Base-by-base conservation (phyloP, 208 protist species). In the Trypanosoma scelopori region DNA sequence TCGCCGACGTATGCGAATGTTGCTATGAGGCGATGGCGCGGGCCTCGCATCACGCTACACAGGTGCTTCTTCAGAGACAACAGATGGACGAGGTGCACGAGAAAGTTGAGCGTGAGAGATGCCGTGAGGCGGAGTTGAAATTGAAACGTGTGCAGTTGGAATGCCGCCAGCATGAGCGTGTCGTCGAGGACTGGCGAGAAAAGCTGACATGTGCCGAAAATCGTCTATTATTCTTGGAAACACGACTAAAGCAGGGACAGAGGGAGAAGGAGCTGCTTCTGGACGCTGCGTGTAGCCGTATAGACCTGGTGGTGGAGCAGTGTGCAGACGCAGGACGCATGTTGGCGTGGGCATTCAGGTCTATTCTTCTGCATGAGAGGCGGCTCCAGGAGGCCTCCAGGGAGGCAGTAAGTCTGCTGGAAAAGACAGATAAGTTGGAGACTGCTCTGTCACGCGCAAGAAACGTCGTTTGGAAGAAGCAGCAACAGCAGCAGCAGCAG, bases 301-400 rank as follows among this genome's bases (percentile, higher is more conserved):
- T 77, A 30, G 59, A 76, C 20, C 12, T 81, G 45, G 69, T 83
- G 42, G 39, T 47, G 41, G 65, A 66, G 6, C 74, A 63, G 23
- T 65, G 58, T 55, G 27, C 57, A 1, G 48, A 68, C 25, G 56
- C 71, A 4, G 74, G 79, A 23, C 53, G 49, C 20, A 48, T 69
- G 5, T 67, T 74, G 60, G 32, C 22, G 20, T 35, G 35, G n/a
- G 23, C 56, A n/a, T 60, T 73, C 16, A 58, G 20, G 47, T 58
- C 39, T 9, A 15, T 65, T 5, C 27, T 56, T 23, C 49, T 51
- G 1, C 22, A 35, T n/a, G 58, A 76, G 28, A 64, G 49, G 23
- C 43, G 70, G 43, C 46, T 81, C 16, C 65, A 78, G 63, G 71
- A 79, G 50, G 48, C 65, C 9, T 7, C 16, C 3, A 42, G 12